Conservation (phyloP, 2,329 filamentous ascomycete genomes). For the Nemania sp. region DNA sequence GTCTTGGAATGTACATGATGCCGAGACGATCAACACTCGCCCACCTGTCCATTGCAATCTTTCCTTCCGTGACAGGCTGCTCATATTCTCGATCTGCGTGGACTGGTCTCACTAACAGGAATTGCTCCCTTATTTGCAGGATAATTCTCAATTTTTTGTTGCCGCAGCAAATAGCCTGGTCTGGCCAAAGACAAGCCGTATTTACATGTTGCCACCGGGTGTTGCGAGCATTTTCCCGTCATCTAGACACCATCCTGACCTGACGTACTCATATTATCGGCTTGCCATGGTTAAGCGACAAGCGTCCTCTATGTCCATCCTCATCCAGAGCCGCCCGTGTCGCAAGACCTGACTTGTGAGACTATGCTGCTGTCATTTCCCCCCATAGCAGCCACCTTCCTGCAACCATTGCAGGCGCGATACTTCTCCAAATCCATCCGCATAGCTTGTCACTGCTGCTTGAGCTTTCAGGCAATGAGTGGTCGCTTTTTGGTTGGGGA, state of each 20-base stretch:
- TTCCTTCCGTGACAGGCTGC: slow-evolving; percentile 7
- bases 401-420: slow-evolving; percentile 27
- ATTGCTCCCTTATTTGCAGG: slow-evolving; percentile 30
- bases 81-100: slow-evolving; percentile 24
- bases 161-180: slow-evolving; percentile 26
- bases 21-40: slow-evolving; percentile 15
- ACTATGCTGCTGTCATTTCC: slow-evolving; percentile 16
- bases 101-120: slow-evolving; percentile 21
- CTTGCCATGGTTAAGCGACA: slow-evolving; percentile 23
- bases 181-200: slow-evolving; percentile 32
- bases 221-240: slow-evolving; percentile 25
- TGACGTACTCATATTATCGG: slow-evolving; percentile 27
- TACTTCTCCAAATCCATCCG: slow-evolving; percentile 11
- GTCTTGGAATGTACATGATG: slow-evolving; percentile 36
- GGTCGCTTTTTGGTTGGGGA: slow-evolving; percentile 25
- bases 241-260: slow-evolving; percentile 24
- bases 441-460: slow-evolving; percentile 18
- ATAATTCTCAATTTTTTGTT: slow-evolving; percentile 35
- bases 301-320: slow-evolving; percentile 28
- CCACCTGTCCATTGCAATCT: slow-evolving; percentile 13
- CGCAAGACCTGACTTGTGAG: slow-evolving; percentile 24
- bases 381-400: slow-evolving; percentile 15
- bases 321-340: slow-evolving; percentile 26
- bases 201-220: slow-evolving; percentile 36
- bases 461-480: slow-evolving; percentile 22